Base-by-base conservation (phyloP, 805 yeast genomes). In the Wickerhamomyces rabaulensis region DNA sequence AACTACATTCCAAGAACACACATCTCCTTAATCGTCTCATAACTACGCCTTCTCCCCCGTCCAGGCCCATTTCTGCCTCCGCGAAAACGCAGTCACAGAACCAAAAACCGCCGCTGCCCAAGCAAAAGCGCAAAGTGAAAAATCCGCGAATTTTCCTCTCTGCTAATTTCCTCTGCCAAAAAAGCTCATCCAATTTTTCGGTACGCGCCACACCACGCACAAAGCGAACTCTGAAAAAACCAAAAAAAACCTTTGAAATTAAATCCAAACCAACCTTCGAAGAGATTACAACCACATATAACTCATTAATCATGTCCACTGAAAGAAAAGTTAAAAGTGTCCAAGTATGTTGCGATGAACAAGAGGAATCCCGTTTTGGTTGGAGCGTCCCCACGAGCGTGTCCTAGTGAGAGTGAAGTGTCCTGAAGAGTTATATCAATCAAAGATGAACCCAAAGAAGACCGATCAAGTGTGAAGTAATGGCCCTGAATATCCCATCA, bases 271-370 rank as follows among this genome's bases (percentile, higher is more conserved):
- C 3, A 33, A 4, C 20, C 13, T 33, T n/a, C 3, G 8, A 33
- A 16, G 20, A 17, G 36, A 33, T 33, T 8, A 33, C 36, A n/a
- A 10, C 9, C 39, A 36, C 39, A 20, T 36, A 19, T 35, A 35
- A 35, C 39, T 36, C 39, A 36, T 36, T 23, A 70, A 71, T 56
- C 69, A 80, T 80, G 85, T 79, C 85, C 71, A 72, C 89, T 69
- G 73, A 51, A 52, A 52, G 43, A 46, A 49, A 57, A 53, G 61
- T 76, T 73, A 89, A 86, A 81, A 84, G 91, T 78, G 92, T 86
- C 73, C 91, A 84, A 81, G 90, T 83, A 83, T 79, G 90, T 83
- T 54, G 3, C 36, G 2, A 13, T n/a, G 10, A 16, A 16, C 27
- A n/a, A 27, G 31, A 27, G 31, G 8, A 9, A 27, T 4, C 31